A percentile compares a stretch with the other conserved stretches of the same genome.
Conservation (phyloP, 192 early-diverging fungal genomes). For the Powellomyces hirtus region DNA sequence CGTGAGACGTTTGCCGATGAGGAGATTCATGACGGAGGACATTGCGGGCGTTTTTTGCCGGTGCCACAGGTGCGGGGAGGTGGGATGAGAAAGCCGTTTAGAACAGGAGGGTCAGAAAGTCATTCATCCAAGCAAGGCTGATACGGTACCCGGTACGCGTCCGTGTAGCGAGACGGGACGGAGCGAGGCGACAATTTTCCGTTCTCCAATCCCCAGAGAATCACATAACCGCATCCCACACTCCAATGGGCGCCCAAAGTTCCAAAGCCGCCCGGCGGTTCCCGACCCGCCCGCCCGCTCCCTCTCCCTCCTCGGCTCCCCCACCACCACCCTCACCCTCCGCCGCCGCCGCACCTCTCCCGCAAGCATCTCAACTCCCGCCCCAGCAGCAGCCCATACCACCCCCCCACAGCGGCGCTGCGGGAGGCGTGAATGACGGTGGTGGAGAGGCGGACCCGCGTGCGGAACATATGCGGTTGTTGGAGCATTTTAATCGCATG, state of each 20-base stretch:
- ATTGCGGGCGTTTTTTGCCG: slow-evolving; percentile 15
- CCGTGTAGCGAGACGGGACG: no score
- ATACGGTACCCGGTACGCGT: no score
- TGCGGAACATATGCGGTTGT: slow-evolving; percentile 11
- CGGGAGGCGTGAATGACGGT: neutral
- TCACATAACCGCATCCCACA: no score
- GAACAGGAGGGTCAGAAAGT: no score
- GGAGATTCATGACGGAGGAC: slow-evolving; percentile 37
- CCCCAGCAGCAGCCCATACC: neutral
- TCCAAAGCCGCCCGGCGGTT: slow-evolving; percentile 24
- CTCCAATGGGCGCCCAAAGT: slow-evolving; percentile 1
- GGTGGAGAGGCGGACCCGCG: slow-evolving; percentile 8
- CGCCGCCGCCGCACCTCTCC: neutral
- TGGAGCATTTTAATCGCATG: slow-evolving; percentile 26
- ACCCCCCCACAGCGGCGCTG: neutral
- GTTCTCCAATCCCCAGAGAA: no score
- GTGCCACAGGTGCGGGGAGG: no score
- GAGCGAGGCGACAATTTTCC: no score
- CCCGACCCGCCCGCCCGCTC: slow-evolving; percentile 8
- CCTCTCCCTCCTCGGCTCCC: neutral
- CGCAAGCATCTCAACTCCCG: neutral
- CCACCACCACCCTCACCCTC: neutral
- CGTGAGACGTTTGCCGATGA: slow-evolving; percentile 40
- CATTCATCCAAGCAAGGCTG: no score
- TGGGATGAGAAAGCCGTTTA: no score